A percentile compares a stretch with the other conserved stretches of the same genome.
Evolutionary conservation across 345 rosid species (phyloP).

Genomic region (Salix purpurea): DNA sequence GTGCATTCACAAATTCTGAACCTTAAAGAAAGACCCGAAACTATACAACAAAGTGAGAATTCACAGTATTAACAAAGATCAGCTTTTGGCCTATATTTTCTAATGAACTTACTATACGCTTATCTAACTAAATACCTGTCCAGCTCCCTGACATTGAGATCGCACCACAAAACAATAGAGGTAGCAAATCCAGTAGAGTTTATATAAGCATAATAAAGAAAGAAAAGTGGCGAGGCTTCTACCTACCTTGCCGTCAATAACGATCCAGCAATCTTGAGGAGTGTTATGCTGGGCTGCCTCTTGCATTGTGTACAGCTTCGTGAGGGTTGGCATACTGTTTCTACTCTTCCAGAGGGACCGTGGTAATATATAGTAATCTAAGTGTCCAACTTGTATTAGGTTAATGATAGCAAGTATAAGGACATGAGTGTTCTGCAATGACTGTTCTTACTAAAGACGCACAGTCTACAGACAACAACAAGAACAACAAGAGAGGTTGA

Average conservation of each 20-base stretch:
- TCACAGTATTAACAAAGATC: not conserved
- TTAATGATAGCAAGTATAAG: no score
- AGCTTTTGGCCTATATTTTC: not conserved
- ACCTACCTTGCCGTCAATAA: conserved; percentile 76
- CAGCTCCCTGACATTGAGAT: not conserved
- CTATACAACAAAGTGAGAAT: not conserved
- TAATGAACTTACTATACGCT: not conserved
- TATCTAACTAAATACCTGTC: not conserved
- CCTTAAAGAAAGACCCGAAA: not conserved
- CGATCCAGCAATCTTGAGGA: conserved; percentile 87
- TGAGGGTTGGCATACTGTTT: conserved; percentile 60
- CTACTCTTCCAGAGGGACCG: not conserved
- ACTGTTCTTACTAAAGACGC: no score
- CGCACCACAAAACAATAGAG: not conserved
- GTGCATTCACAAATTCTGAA: not conserved
- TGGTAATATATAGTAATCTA: no score
- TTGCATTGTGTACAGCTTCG: conserved; percentile 60
- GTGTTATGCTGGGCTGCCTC: conserved; percentile 71
- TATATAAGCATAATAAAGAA: not conserved
- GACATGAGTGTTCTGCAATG: no score
- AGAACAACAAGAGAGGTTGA: no score
- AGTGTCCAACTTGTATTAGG: no score
- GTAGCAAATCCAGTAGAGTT: not conserved
- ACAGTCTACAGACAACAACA: no score
- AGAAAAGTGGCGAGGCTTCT: not conserved